These are phyloP conservation scores for Myxozyma neotropica DNA, from an alignment of 805 yeast genomes.

Conservation along the genomic window DNA sequence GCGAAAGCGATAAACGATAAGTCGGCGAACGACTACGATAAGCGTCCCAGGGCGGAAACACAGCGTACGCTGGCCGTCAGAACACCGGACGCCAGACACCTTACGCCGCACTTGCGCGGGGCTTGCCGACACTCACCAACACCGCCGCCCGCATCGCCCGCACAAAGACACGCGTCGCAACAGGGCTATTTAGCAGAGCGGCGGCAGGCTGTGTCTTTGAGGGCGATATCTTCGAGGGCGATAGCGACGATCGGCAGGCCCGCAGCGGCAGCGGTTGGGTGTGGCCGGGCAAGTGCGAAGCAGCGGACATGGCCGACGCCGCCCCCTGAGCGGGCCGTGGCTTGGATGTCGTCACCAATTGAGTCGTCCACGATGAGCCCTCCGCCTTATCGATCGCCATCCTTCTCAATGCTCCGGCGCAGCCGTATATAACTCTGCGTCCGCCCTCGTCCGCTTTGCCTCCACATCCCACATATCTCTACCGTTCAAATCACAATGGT, in stretches of 20 bases:
- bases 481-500: conserved; percentile 28
- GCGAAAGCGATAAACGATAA: too few species aligned
- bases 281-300: conserved; percentile 4
- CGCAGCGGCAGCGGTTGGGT: background rate
- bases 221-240: too few species aligned
- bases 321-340: conserved; percentile 6
- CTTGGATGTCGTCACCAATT: background rate
- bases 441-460: background rate
- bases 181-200: too few species aligned
- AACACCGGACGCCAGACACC: too few species aligned
- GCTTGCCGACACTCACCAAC: too few species aligned
- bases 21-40: too few species aligned
- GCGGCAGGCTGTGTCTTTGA: too few species aligned
- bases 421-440: background rate
- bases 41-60: too few species aligned
- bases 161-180: too few species aligned
- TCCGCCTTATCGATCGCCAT: background rate
- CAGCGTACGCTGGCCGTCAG: too few species aligned
- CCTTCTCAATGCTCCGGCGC: background rate
- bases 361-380: background rate
- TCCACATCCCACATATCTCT: background rate
- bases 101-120: too few species aligned
- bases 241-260: background rate
- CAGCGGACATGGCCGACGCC: conserved; percentile 24
- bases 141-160: too few species aligned